Conservation (phyloP, 2,329 filamentous ascomycete species). For the Lasiodiplodia gonubiensis region DNA sequence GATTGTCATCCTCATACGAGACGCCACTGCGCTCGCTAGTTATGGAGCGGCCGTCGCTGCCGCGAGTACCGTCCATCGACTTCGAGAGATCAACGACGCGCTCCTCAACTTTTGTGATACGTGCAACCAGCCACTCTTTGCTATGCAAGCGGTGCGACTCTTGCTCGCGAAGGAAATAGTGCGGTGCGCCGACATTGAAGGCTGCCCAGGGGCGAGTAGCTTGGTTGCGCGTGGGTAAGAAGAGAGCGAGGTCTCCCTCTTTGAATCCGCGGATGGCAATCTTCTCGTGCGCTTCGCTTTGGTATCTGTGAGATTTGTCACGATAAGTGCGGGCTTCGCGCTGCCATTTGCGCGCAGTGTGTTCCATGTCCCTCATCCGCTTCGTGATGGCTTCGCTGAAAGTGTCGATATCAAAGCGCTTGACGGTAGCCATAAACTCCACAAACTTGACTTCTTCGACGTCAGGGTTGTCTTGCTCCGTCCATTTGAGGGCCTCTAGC, state of each 20-base stretch:
- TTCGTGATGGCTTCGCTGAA: conserved; percentile 87
- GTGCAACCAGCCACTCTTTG: conserved; percentile 94
- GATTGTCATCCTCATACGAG: conserved; percentile 85
- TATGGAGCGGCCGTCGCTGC: conserved; percentile 51
- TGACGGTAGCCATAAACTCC: conserved; percentile 73
- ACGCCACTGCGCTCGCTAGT: conserved; percentile 57
- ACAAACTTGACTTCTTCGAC: conserved; percentile 76
- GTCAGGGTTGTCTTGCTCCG: conserved; percentile 68
- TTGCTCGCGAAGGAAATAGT: conserved; percentile 95
- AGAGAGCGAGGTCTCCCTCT: conserved; percentile 91
- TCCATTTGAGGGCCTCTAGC: conserved; percentile 81
- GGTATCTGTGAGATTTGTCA: conserved; percentile 79
- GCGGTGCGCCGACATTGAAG: conserved; percentile 96
- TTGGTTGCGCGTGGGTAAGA: conserved; percentile 93
- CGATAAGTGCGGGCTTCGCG: conserved; percentile 86
- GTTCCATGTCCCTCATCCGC: conserved; percentile 90
- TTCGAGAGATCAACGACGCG: conserved; percentile 91
- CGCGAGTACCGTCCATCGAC: conserved; percentile 63
- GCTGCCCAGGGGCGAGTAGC: conserved; percentile 95
- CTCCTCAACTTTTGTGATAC: conserved; percentile 89
- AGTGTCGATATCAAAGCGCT: conserved; percentile 80
- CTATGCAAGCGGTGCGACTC: conserved; percentile 83
- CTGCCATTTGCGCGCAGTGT: conserved; percentile 90
- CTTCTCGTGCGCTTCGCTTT: conserved; percentile 90
- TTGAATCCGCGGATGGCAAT: conserved; percentile 97